Evolutionary conservation across 1,139 yeast species (phyloP), one percentile per base, ranked within the genome.

Genomic region (Geotrichum carabidarum): DNA sequence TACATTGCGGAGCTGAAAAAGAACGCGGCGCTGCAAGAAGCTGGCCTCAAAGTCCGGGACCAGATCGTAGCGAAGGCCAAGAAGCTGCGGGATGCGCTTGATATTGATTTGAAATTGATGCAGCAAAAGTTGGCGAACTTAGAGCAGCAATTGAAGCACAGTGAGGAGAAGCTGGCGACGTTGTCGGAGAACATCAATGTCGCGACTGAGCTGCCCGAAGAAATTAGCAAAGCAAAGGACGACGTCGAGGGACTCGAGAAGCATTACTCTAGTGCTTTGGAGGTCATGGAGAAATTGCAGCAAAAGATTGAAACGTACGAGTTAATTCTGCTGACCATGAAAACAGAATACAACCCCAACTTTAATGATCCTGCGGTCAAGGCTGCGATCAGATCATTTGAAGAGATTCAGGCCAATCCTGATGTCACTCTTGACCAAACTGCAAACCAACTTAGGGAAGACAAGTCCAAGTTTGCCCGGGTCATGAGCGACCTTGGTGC

Each of bases 321-420:
- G 60, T 53, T 57, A 0, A 71, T 81, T 22, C 68, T 86, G 48
- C 67, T 68, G 5, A 68, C 70, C 7, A 71, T 86, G 71, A 72
- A 78, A 30, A 67, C 73, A 2, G 80, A 83, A 54, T 88, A 88
- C 67, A 89, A 91, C 65, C 96, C 95, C 38, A 90, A 90, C 67
- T 89, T 87, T 72, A 91, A 90, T 66, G 97, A 91, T 69, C 81
- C 83, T 4, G 95, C 91, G 0, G 97, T 91, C 17, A 88, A 88
- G 65, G 78, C 74, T 9, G 84, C 95, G 0, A 84, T 88, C 17
- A 74, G 77, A 46, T 68, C 76, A 0, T 90, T 76, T 70, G 84
- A 82, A 57, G 70, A 67, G 32, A 57, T 62, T 27, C 58, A 61
- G 35, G 57, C 51, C 30, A 61, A 59, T 46, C 8, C n/a, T 5